Conservation (phyloP, 108 stramenopile genomes). For the Pseudonitzschia multiseries region DNA sequence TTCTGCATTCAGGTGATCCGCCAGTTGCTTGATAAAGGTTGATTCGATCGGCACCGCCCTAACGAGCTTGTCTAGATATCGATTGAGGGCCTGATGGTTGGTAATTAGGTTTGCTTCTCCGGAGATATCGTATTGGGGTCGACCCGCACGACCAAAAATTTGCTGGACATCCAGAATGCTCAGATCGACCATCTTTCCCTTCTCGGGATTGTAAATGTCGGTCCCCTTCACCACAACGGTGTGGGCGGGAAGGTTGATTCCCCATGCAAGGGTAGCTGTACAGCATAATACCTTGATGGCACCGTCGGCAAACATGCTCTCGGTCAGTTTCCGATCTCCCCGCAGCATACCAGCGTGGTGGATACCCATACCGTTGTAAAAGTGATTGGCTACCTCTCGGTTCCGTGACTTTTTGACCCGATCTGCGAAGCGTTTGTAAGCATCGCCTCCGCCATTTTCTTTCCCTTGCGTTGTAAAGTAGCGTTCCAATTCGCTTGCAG, state of each 20-base stretch:
- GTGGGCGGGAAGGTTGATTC: conserved; percentile 95
- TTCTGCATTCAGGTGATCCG: conserved; percentile 99
- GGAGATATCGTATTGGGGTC: conserved; percentile 91
- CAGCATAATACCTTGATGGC: conserved; percentile 96
- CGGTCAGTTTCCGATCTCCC: conserved; percentile 91
- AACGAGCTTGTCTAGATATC: conserved; percentile 94
- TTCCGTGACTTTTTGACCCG: conserved; percentile 86
- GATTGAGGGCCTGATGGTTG: conserved; percentile 79
- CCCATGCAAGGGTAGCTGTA: conserved; percentile 98
- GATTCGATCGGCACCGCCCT: conserved; percentile 94
- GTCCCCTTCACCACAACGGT: conserved; percentile 98
- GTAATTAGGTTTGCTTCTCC: conserved; percentile 98
- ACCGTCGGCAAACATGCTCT: conserved; percentile 94
- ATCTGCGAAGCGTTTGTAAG: conserved; percentile 59
- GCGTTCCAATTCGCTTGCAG: conserved; percentile 57
- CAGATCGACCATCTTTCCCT: conserved; percentile 93
- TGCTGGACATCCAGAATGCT: conserved; percentile 98
- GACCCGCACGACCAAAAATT: conserved; percentile 97
- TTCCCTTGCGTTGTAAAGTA: conserved; percentile 69
- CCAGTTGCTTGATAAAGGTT: conserved; percentile 90
- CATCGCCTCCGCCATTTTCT: conserved; percentile 51
- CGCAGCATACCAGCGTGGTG: conserved; percentile 99
- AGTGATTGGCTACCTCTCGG: conserved; percentile 83
- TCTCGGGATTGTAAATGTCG: conserved; percentile 98
- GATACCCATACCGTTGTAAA: conserved; percentile 92